phyloP scores from a whole-genome alignment of 495 filamentous ascomycete species.

The Penicillium egyptiacum region DNA sequence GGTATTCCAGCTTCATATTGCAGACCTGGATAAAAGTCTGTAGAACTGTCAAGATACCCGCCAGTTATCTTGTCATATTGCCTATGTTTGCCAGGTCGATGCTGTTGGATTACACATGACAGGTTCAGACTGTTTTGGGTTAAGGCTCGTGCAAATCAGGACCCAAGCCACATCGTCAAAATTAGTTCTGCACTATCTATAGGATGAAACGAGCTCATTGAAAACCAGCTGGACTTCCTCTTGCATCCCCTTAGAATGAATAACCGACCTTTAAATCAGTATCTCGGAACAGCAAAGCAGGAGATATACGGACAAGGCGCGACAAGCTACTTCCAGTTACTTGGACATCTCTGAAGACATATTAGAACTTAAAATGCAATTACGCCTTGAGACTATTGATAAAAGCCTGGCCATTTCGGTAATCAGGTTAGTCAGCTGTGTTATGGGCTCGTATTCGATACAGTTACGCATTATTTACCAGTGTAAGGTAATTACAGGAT shows the following conservation, averaged over 20 bases:
- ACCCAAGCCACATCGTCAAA: slow-evolving; percentile 4
- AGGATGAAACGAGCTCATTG: slow-evolving; percentile 1
- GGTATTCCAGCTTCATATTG: slow-evolving; percentile 3
- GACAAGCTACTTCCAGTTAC: background rate
- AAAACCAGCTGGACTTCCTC: background rate
- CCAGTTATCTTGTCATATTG: slow-evolving; percentile 8
- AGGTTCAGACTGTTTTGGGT: background rate
- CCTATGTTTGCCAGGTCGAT: slow-evolving; percentile 10
- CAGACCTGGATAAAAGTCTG: slow-evolving; percentile 6
- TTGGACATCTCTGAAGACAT: no score
- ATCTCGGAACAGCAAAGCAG: background rate
- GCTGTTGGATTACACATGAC: slow-evolving; percentile 2
- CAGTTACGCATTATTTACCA: no score
- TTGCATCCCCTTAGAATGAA: background rate
- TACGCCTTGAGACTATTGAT: no score
- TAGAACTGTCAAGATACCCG: background rate
- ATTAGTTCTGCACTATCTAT: slow-evolving; percentile 1
- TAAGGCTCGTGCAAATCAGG: slow-evolving; percentile 6
- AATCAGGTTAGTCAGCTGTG: no score
- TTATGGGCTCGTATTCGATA: no score
- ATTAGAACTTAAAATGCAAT: no score
- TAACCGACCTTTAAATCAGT: background rate
- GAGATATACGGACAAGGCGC: slow-evolving; percentile 2
- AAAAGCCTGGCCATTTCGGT: no score
- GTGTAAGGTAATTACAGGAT: no score